These are phyloP conservation scores for Xerocomellus intermedius DNA, from an alignment of 768 basidiomycete species.

Conservation along the genomic window DNA sequence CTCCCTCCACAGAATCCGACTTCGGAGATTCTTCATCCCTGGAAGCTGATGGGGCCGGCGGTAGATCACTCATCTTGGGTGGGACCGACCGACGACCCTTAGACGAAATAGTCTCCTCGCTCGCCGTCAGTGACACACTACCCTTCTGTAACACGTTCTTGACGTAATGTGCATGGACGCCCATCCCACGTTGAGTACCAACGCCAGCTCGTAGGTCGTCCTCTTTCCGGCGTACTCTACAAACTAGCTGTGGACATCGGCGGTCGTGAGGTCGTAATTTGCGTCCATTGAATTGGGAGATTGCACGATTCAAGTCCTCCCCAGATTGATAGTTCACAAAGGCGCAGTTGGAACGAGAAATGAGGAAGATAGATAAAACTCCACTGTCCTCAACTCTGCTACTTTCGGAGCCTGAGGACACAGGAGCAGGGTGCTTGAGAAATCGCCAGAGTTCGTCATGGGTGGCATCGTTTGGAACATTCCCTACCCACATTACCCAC, in stretches of 20 bases:
- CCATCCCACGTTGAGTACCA: conserved; percentile 84
- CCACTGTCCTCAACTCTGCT: conserved; percentile 38
- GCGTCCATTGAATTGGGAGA: conserved; percentile 68
- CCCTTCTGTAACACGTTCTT: conserved; percentile 53
- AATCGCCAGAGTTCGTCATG: conserved; percentile 86
- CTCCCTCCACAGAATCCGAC: background rate
- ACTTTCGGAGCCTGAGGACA: conserved; percentile 6
- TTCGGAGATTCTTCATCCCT: conserved; percentile 39
- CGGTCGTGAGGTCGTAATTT: conserved; percentile 68
- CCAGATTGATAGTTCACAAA: conserved; percentile 86
- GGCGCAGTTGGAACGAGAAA: conserved; percentile 91
- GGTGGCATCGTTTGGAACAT: conserved; percentile 80
- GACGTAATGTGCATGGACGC: conserved; percentile 83
- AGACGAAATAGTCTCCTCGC: background rate
- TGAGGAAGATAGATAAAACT: conserved; percentile 85
- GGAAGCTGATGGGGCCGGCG: conserved; percentile 30
- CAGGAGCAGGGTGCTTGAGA: conserved; percentile 49
- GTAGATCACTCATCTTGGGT: background rate
- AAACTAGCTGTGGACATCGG: conserved; percentile 76
- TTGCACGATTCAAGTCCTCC: conserved; percentile 60
- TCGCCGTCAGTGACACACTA: conserved; percentile 14
- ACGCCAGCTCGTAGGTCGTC: conserved; percentile 91
- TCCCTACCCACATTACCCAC: conserved; percentile 97
- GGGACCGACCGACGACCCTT: background rate
- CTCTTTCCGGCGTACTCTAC: conserved; percentile 73